Base-by-base conservation (phyloP, 345 rosid species). In the Dipteronia sinensis region DNA sequence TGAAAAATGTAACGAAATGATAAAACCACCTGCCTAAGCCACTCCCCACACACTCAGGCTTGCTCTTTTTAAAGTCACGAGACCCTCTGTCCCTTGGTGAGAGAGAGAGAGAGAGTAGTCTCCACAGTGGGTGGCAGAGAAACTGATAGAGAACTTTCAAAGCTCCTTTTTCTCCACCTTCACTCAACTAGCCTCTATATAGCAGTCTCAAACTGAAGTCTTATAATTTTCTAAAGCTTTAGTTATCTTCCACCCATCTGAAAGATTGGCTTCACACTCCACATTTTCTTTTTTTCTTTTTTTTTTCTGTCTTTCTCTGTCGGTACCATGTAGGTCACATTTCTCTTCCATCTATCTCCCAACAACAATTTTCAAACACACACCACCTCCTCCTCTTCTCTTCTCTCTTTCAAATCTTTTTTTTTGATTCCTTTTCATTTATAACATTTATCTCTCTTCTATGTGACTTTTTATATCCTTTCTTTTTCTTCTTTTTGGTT, bases 61-160 rank as follows among this genome's bases (percentile, higher is more conserved):
- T 78, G 44, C 82, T 69, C 84, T 80, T 85, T 90, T 83, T 81
- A 88, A 89, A 86, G 92, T 92, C 98, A 94, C 93, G 94, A 92
- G 93, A 88, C 79, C 87, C 80, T 82, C 88, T 89, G 87, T 75
- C 82, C 73, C 79, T 79, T 73, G 34, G 22, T 83, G 88, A 78
- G 77, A 72, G 85, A 88, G 82, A 78, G 72, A 81, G 81, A 82
- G 76, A 79, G 81, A 78, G 76, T 2, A 13, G 80, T 79, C 82
- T 72, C 80, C 86, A 83, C 87, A 84, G 80, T 71, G 77, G 82
- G 86, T 83, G 89, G 76, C 93, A 92, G 92, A 86, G 80, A 79
- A 87, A 92, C 99, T 93, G 98, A 93, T 88, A 92, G 94, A 90
- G 87, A 90, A 89, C 97, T 92, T 90, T 88, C 88, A 89, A 89